Evolutionary conservation across 2,329 filamentous ascomycete species (phyloP).

Genomic region (Paradendryphiella salina): DNA sequence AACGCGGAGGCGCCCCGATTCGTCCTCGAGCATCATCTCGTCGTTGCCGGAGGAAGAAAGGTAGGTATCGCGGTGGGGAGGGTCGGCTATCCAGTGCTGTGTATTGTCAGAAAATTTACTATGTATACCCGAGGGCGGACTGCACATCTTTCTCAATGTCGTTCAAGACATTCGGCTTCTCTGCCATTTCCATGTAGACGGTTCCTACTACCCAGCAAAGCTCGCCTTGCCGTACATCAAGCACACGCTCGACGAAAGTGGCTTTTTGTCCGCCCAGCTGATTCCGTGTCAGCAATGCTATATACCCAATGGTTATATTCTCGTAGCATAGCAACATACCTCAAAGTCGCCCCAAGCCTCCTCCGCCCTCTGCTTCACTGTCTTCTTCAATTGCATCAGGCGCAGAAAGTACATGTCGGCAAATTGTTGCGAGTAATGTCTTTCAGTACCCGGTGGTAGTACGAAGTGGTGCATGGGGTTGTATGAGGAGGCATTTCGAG

Average conservation of each 20-base stretch:
- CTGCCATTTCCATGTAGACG: conserved; percentile 93
- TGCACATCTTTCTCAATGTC: conserved; percentile 88
- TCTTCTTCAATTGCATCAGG: conserved; percentile 81
- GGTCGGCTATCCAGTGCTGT: conserved; percentile 86
- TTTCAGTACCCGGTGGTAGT: conserved; percentile 64
- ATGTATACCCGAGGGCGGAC: not conserved
- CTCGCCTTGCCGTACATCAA: conserved; percentile 94
- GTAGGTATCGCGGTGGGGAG: conserved; percentile 76
- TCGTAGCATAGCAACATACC: conserved; percentile 44
- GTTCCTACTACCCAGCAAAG: conserved; percentile 95
- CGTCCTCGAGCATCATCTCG: conserved; percentile 87
- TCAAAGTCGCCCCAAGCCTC: conserved; percentile 76
- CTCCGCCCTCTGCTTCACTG: conserved; percentile 72
- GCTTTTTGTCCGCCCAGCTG: conserved; percentile 74
- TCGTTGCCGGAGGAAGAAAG: conserved; percentile 65
- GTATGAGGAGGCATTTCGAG: conserved; percentile 61
- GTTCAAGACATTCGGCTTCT: conserved; percentile 95
- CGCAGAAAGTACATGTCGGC: conserved; percentile 97
- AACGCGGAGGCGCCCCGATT: conserved; percentile 83
- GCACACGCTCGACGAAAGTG: conserved; percentile 77
- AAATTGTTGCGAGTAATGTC: conserved; percentile 91
- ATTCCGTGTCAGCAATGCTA: conserved; percentile 12
- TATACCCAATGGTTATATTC: not conserved
- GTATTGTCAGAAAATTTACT: conserved; percentile 8
- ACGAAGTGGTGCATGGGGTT: conserved; percentile 74